Conservation (phyloP, 2,329 filamentous ascomycete genomes). For the Thielaviopsis punctulata region DNA sequence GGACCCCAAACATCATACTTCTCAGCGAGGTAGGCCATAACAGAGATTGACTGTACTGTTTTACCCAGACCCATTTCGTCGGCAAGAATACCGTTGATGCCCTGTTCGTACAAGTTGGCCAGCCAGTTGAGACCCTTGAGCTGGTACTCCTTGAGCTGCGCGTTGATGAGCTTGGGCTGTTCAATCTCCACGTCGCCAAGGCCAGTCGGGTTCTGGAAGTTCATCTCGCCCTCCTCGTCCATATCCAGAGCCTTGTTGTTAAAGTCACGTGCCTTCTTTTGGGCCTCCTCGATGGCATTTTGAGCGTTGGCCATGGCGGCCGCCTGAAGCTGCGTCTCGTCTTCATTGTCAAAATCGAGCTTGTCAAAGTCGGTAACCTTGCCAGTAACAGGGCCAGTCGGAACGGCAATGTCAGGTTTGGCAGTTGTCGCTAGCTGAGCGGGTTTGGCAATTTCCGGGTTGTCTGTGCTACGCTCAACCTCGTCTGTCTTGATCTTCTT, state of each 20-base stretch:
- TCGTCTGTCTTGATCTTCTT: constrained; percentile 98
- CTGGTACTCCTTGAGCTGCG: constrained; percentile 95
- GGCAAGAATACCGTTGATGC: constrained; percentile 96
- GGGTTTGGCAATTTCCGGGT: constrained; percentile 49
- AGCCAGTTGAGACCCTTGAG: constrained; percentile 98
- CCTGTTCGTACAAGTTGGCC: constrained; percentile 96
- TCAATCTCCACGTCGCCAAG: constrained; percentile 86
- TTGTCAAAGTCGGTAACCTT: constrained; percentile 91
- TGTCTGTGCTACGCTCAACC: constrained; percentile 77
- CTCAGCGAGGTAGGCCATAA: constrained; percentile 97
- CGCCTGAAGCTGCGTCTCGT: constrained; percentile 62
- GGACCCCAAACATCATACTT: constrained; percentile 97
- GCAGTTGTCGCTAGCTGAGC: constrained; percentile 26
- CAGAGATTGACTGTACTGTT: constrained; percentile 95
- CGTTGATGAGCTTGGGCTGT: constrained; percentile 83
- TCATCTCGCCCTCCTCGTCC: constrained; percentile 93
- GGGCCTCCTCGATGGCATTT: constrained; percentile 84
- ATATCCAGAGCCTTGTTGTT: constrained; percentile 56
- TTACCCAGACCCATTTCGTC: constrained; percentile 99
- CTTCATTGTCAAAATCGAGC: constrained; percentile 87
- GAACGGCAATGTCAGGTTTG: constrained; percentile 33
- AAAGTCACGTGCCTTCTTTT: constrained; percentile 83
- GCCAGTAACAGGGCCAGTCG: constrained; percentile 34
- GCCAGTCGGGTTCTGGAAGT: constrained; percentile 96
- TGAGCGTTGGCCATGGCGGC: constrained; percentile 93